phyloP scores from a whole-genome alignment of 2,329 filamentous ascomycete species.

The Aspergillus tubingensis region DNA sequence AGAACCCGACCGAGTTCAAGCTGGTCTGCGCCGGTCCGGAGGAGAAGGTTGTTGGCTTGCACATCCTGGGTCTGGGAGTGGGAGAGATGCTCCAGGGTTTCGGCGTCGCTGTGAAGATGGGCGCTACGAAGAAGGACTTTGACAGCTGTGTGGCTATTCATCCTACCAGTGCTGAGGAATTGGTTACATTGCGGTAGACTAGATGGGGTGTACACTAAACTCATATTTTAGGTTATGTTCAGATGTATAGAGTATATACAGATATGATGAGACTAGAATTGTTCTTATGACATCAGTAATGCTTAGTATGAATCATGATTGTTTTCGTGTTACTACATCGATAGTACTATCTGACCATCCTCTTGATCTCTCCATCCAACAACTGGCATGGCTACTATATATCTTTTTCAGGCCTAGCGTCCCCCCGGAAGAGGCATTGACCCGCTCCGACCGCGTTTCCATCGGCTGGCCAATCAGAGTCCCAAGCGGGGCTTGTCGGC shows the following conservation, averaged over 20 bases:
- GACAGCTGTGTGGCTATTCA: constrained; percentile 76
- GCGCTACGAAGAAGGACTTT: constrained; percentile 75
- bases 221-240: too few species aligned
- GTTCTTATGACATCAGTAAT: too few species aligned
- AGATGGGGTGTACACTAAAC: too few species aligned
- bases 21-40: constrained; percentile 51
- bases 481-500: background rate
- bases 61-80: constrained; percentile 51
- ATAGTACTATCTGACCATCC: too few species aligned
- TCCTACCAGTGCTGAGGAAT: constrained; percentile 73
- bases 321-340: too few species aligned
- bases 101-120: constrained; percentile 77
- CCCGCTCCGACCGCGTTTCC: background rate
- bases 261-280: too few species aligned
- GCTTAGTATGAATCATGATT: too few species aligned
- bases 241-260: too few species aligned
- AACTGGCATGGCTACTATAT: too few species aligned
- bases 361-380: too few species aligned
- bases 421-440: background rate
- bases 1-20: constrained; percentile 55
- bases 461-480: background rate
- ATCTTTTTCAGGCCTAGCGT: too few species aligned
- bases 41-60: constrained; percentile 54
- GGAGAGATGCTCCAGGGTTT: constrained; percentile 75
- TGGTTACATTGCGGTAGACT: constrained; percentile 60